These are phyloP conservation scores for Musa troglodytarum DNA, from an alignment of 176 grass and related monocot genomes.

Conservation along the genomic window DNA sequence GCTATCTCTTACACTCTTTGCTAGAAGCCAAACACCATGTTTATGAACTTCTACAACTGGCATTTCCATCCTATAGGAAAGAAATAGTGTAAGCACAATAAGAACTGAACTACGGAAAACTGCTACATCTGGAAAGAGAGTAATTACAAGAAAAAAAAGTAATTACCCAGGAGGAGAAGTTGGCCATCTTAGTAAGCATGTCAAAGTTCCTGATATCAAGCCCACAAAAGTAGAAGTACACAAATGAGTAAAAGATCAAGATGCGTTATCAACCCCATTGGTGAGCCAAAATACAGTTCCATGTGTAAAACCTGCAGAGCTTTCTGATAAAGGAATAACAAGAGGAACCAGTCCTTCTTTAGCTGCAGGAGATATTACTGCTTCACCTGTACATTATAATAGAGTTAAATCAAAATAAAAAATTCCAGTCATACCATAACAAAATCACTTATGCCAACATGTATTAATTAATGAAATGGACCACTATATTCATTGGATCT, in stretches of 20 bases:
- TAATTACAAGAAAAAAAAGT: constrained; percentile 1
- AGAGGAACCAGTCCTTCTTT: constrained; percentile 71
- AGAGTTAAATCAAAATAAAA: constrained; percentile 4
- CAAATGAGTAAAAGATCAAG: constrained; percentile 16
- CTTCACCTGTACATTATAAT: constrained; percentile 40
- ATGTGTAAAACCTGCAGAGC: constrained; percentile 45
- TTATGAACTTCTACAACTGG: constrained; percentile 78
- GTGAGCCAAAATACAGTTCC: constrained; percentile 3
- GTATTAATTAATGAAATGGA: no score
- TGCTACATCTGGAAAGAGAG: constrained; percentile 3
- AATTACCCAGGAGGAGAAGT: constrained; percentile 88
- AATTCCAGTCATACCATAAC: background rate
- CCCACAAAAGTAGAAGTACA: constrained; percentile 2
- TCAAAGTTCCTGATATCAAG: constrained; percentile 62
- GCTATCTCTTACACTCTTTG: constrained; percentile 64
- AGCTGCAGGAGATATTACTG: constrained; percentile 77
- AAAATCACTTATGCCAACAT: no score
- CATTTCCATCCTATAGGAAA: constrained; percentile 85
- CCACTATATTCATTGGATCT: background rate
- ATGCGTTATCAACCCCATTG: background rate
- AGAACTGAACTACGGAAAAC: constrained; percentile 15
- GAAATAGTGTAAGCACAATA: background rate
- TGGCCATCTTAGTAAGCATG: constrained; percentile 94
- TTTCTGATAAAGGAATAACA: constrained; percentile 77
- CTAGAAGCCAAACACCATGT: constrained; percentile 86